Evolutionary conservation across 306 rosid genomes (phyloP), one percentile per base, ranked within the genome.

Genomic region (Cicer cuneatum): DNA sequence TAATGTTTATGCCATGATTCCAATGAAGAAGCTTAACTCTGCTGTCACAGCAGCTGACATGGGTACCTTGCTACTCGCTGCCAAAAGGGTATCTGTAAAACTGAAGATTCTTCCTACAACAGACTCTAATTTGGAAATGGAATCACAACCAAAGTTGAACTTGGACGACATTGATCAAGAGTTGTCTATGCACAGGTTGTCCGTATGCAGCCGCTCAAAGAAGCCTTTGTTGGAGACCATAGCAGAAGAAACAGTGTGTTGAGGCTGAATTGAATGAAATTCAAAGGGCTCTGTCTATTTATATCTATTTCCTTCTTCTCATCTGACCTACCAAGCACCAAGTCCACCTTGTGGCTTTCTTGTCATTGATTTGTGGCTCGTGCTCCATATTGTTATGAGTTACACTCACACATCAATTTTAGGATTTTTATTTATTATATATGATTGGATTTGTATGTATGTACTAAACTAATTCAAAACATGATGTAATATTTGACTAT

Each of bases 161-260:
- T 64, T 86, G 83, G 89, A 90, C 7, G 95, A 86, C n/a, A 72
- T 82, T 11, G 87, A 93, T 10, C 84, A 92, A 79, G 89, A 87
- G 6, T 87, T 83, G 33, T 90, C 87, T 6, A 76, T 70, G 82
- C 90, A 82, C 48, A 83, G 96, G 81, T 13, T 87, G 85, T 90
- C 93, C 12, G 66, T 90, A 77, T 57, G 89, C 57, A 89, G 95
- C 82, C 87, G 95, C 82, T 90, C 95, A 2, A 93, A 75, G 87
- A 93, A 90, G 85, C 98, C 98, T 6, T 73, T 86, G 86, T 47
- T 93, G 66, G 98, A 90, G 75, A 93, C 95, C 7, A 93, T 93
- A 76, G 85, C 81, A 43, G 98, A 93, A 74, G 93, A 92, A 65
- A 83, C 85, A 0, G 49, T 83, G 14, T 75, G 58, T 57, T 78